Evolutionary conservation across 1,139 yeast species (phyloP).

Genomic region (Blastobotrys serpentis): DNA sequence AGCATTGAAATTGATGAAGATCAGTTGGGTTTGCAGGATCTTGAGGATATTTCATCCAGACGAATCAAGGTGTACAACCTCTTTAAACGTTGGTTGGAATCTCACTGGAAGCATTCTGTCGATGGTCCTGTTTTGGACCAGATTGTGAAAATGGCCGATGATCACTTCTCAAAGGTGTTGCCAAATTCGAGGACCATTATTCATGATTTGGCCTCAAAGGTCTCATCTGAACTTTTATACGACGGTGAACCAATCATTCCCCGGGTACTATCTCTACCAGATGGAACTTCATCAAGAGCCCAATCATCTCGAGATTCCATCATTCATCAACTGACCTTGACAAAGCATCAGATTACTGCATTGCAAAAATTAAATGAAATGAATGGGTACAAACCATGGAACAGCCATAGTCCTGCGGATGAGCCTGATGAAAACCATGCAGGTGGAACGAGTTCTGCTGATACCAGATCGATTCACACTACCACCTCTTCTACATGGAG

Average conservation of each 20-base stretch:
- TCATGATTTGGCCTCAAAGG: constrained; percentile 28
- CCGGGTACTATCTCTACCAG: constrained; percentile 26
- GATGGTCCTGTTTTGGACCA: constrained; percentile 67
- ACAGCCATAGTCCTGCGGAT: constrained; percentile 13
- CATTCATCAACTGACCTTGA: constrained; percentile 15
- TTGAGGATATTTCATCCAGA: constrained; percentile 53
- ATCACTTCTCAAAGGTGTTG: constrained; percentile 32
- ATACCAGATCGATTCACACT: constrained; percentile 11
- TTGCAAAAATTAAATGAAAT: constrained; percentile 22
- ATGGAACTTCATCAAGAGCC: constrained; percentile 16
- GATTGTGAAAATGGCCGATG: constrained; percentile 73
- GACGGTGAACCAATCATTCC: constrained; percentile 33
- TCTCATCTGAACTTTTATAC: constrained; percentile 22
- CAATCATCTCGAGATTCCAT: constrained; percentile 14
- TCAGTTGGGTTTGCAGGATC: constrained; percentile 28
- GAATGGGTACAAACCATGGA: constrained; percentile 22
- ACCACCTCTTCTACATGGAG: constrained; percentile 23
- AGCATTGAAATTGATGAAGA: constrained; percentile 47
- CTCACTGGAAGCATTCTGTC: constrained; percentile 70
- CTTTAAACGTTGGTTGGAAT: constrained; percentile 81
- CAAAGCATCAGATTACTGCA: constrained; percentile 22
- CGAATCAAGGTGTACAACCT: constrained; percentile 65
- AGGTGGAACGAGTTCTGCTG: constrained; percentile 11
- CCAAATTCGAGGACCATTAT: constrained; percentile 32
- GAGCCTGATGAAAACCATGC: constrained; percentile 9